Evolutionary conservation across 2,329 filamentous ascomycete species (phyloP).

Genomic region (Clonostachys rosea): DNA sequence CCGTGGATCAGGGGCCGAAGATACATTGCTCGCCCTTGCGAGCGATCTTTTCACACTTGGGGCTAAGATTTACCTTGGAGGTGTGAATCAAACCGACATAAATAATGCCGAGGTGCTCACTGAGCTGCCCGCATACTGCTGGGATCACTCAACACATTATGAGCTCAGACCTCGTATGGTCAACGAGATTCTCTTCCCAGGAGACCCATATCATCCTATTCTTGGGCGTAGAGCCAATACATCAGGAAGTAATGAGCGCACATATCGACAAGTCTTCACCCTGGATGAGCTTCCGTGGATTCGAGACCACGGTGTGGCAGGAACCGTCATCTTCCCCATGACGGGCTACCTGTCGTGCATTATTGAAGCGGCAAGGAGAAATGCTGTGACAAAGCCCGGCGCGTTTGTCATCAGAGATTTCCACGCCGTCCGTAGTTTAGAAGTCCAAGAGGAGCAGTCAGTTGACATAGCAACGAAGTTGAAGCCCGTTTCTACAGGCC

Average conservation of each 20-base stretch:
- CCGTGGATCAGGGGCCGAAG: slow-evolving; percentile 4
- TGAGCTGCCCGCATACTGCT: slow-evolving; percentile 32
- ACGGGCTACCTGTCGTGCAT: slow-evolving; percentile 5
- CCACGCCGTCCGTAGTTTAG: slow-evolving; percentile 10
- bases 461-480: slow-evolving; percentile 17
- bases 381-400: not conserved
- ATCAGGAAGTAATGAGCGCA: slow-evolving; percentile 8
- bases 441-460: slow-evolving; percentile 15
- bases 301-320: slow-evolving; percentile 32
- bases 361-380: slow-evolving; percentile 10
- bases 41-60: slow-evolving; percentile 34
- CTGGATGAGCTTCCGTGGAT: slow-evolving; percentile 33
- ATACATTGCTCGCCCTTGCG: slow-evolving; percentile 19
- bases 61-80: slow-evolving; percentile 29
- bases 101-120: slow-evolving; percentile 16
- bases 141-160: slow-evolving; percentile 30
- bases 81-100: slow-evolving; percentile 26
- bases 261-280: slow-evolving; percentile 28
- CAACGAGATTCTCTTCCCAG: slow-evolving; percentile 18
- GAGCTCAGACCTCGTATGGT: too few relatives aligned
- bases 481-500: slow-evolving; percentile 8
- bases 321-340: slow-evolving; percentile 18
- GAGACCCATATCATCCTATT: slow-evolving; percentile 24
- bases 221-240: not conserved
- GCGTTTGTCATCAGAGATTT: slow-evolving; percentile 8